Evolutionary conservation across 1,284 basidiomycete species (phyloP), one percentile per base, ranked within the genome.

Genomic region (Leccinum laetum): DNA sequence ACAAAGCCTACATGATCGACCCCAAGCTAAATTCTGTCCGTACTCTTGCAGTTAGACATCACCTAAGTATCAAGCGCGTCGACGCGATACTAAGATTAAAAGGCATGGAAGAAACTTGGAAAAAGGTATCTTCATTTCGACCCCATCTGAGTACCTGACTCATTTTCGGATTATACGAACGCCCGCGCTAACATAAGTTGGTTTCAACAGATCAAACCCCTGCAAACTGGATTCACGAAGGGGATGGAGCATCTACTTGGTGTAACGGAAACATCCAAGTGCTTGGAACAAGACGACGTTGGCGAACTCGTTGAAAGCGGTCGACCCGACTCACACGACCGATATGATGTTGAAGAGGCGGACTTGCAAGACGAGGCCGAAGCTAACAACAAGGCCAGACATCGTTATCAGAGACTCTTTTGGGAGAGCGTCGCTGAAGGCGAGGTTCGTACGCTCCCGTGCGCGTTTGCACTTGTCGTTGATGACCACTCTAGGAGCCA

Each of bases 61-160:
- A 87, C 61, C 70, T 94, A 57, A 88, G 90, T 68, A 80, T 93
- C 67, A 88, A 90, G 73, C 90, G 93, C 32, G 82, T 95, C 18
- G 87, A 93, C 61, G 93, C 93, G 1, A 90, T 94, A 64, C 78
- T 95, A 57, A 83, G 91, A 53, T 77, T 95, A 70, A 94, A 95
- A 74, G 88, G 90, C 39, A 79, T 93, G 67, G 92, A 95, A 75
- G 75, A 79, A 55, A 80, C 83, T 60, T 92, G 87, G 88, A 77
- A 80, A 71, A 84, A 91, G 86, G 91, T 92, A 73, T 74, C 56
- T 61, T 64, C 64, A 60, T 69, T 64, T 67, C 14, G 10, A 35
- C 87, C 85, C 84, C 85, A 89, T 88, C 85, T 88, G 84, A 88
- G 67, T 60, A 16, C 58, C 49, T 64, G 8, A 56, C 16, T 55